Base-by-base conservation (phyloP, 495 filamentous ascomycete genomes). In the Neurospora sp. region DNA sequence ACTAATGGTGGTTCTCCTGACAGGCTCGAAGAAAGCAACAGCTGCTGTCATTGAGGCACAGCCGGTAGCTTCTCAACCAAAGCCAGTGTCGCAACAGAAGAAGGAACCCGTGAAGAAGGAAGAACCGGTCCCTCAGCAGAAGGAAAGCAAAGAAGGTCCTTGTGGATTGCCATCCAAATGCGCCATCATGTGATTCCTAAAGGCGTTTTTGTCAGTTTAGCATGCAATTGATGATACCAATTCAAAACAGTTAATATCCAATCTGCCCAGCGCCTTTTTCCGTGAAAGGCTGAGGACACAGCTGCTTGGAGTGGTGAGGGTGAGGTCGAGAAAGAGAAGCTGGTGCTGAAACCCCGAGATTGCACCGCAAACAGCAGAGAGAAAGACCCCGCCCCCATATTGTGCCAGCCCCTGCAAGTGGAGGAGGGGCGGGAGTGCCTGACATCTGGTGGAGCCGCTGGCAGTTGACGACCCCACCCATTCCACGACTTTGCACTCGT, bases 101-200 rank as follows among this genome's bases (percentile, higher is more conserved):
- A 31, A 59, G 18, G 71, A 74, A 37, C 27, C 27, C 27, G 53
- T 8, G 27, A 53, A 12, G 45, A 35, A 65, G 27, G 27, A 65
- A 65, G 5, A 59, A 7, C 47, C 35, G 35, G 35, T 37, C 35
- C 35, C 47, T 65, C 8, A 35, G 27, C 22, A 39, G 27, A 68
- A 74, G 59, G 70, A 76, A 8, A 42, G 22, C 6, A 77, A 77
- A 70, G 71, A 72, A 42, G 75, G 75, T 0, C 74, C 75, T 18
- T 78, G 75, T 59, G 75, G 75, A n/a, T 45, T 77, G 61, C 75
- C 75, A 18, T 22, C 20, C 9, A 77, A 77, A 68, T 77, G 75
- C 70, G 70, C 72, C 31, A 75, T 77, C 37, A 42, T 72, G 31
- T 77, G 39, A 20, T 8, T 20, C n/a, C n/a, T 47, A 2, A 20